Conservation (phyloP, 139 green algal species). For the Chlorella sp. region DNA sequence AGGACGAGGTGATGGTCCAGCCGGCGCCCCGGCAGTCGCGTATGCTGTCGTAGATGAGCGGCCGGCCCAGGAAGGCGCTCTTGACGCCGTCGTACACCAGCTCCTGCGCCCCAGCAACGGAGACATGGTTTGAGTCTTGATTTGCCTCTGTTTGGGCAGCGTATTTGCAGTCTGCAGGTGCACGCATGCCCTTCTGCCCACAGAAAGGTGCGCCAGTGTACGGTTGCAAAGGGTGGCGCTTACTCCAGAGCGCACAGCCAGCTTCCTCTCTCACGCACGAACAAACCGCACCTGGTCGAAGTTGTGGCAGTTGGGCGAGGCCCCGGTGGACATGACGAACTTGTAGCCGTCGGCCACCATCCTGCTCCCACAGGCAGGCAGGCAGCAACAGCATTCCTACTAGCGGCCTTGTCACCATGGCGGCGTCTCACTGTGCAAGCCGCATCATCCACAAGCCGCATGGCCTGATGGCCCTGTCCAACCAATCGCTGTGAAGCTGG, state of each 20-base stretch:
- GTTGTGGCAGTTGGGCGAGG: background rate
- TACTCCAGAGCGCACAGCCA: too few relatives aligned
- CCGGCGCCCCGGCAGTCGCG: background rate
- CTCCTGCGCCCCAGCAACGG: background rate
- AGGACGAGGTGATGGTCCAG: background rate
- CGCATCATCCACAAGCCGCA: background rate
- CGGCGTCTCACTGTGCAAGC: background rate
- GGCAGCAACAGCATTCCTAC: background rate
- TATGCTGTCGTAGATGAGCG: background rate
- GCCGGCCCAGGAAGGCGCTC: background rate
- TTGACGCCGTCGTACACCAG: background rate
- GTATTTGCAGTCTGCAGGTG: background rate
- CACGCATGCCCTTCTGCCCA: background rate
- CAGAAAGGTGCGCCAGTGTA: background rate
- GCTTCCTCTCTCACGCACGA: background rate
- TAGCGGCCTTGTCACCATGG: background rate
- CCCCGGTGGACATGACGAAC: background rate
- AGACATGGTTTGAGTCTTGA: background rate
- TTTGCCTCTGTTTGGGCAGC: background rate
- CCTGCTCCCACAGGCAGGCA: background rate
- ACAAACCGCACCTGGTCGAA: background rate
- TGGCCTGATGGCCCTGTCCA: background rate
- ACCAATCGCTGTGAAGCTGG: background rate
- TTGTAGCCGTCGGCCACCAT: background rate
- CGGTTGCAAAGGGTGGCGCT: background rate